These are phyloP conservation scores for Penicillium mononematosum DNA, from an alignment of 495 filamentous ascomycete genomes.

Conservation along the genomic window DNA sequence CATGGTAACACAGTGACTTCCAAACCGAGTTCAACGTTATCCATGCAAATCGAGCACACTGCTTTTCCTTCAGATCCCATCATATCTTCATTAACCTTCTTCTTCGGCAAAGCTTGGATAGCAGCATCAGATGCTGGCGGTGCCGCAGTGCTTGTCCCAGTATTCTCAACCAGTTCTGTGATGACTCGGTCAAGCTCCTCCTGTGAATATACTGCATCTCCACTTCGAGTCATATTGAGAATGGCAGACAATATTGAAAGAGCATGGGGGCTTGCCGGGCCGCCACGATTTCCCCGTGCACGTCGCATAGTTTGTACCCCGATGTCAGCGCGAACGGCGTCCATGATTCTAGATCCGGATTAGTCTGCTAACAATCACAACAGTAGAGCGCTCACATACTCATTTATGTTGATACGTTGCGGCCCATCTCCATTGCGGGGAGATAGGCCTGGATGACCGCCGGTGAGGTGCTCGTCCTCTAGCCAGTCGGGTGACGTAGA, in stretches of 20 bases:
- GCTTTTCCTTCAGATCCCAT: conserved; percentile 61
- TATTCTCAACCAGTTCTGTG: conserved; percentile 80
- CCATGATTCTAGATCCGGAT: conserved; percentile 31
- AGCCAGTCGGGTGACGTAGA: conserved; percentile 17
- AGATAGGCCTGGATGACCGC: conserved; percentile 25
- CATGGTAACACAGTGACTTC: conserved; percentile 82
- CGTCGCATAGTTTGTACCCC: conserved; percentile 16
- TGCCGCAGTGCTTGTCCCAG: conserved; percentile 68
- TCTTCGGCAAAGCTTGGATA: conserved; percentile 72
- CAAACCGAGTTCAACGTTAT: conserved; percentile 69
- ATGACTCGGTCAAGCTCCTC: conserved; percentile 89
- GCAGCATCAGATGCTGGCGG: conserved; percentile 75
- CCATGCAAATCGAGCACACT: conserved; percentile 94
- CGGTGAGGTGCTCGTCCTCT: conserved; percentile 11
- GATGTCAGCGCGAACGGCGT: conserved; percentile 27
- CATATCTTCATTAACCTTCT: conserved; percentile 63
- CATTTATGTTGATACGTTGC: conserved; percentile 33
- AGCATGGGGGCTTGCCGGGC: conserved; percentile 30
- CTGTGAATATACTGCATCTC: conserved; percentile 90
- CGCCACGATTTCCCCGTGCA: conserved; percentile 21
- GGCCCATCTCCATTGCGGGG: conserved; percentile 37
- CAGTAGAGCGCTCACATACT: conserved; percentile 30
- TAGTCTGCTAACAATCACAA: conserved; percentile 8
- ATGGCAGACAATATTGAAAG: conserved; percentile 45
- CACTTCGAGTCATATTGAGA: conserved; percentile 60